Evolutionary conservation across 1,284 basidiomycete genomes (phyloP).

Genomic region (Cutaneotrichosporon sp.): DNA sequence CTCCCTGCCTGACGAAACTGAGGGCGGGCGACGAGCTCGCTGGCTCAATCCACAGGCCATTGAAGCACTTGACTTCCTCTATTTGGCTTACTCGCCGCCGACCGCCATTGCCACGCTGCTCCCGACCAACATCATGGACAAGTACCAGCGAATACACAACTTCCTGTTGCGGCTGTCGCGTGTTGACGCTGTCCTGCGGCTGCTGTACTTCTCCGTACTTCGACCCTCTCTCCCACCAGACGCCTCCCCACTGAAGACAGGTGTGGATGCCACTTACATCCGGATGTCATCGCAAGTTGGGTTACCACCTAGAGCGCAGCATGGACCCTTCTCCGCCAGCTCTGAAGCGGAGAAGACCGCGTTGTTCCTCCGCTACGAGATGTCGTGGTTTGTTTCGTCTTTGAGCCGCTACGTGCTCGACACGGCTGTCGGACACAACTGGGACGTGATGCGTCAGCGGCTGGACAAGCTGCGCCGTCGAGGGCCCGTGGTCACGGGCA

Average conservation of each 20-base stretch:
- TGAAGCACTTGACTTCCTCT: constrained; percentile 80
- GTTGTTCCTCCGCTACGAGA: constrained; percentile 68
- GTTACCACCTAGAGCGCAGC: constrained; percentile 12
- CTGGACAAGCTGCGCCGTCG: constrained; percentile 37
- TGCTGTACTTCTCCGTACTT: constrained; percentile 60
- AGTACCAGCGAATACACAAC: constrained; percentile 77
- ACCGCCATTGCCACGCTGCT: constrained; percentile 68
- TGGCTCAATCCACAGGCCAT: constrained; percentile 67
- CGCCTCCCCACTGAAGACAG: constrained; percentile 27
- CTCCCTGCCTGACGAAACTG: constrained; percentile 62
- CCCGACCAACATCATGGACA: constrained; percentile 66
- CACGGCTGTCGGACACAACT: constrained; percentile 70
- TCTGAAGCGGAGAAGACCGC: constrained; percentile 59
- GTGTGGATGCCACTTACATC: constrained; percentile 29
- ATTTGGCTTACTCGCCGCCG: constrained; percentile 80
- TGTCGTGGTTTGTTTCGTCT: constrained; percentile 65
- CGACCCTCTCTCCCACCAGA: constrained; percentile 5
- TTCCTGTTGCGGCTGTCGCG: constrained; percentile 72
- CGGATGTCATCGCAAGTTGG: constrained; percentile 16
- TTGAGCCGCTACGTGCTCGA: constrained; percentile 72
- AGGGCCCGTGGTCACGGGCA: constrained; percentile 16
- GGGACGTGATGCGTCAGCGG: constrained; percentile 64
- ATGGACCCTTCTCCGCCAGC: constrained; percentile 59
- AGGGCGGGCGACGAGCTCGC: constrained; percentile 58
- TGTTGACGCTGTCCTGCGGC: constrained; percentile 68